phyloP scores from a whole-genome alignment of 2,329 filamentous ascomycete species.

The Fusarium humuli region DNA sequence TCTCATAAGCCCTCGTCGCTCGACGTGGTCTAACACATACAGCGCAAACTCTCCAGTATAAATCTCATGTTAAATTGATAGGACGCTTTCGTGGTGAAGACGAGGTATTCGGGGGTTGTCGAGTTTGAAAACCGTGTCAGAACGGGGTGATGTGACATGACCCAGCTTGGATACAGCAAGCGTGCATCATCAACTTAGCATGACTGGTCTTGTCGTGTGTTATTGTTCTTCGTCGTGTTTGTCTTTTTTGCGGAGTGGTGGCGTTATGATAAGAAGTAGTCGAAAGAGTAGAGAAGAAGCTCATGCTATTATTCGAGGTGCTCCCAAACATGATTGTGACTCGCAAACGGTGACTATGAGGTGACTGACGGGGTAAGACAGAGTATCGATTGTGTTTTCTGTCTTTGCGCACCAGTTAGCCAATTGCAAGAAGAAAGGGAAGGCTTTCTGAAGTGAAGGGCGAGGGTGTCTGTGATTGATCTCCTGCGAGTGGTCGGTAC shows the following conservation, averaged over 20 bases:
- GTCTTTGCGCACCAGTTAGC: neutral
- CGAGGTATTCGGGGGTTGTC: neutral
- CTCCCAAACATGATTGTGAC: neutral
- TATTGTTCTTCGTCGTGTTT: neutral
- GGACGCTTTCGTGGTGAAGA: neutral
- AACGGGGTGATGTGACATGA: neutral
- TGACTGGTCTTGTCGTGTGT: neutral
- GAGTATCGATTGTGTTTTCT: neutral
- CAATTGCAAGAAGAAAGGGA: neutral
- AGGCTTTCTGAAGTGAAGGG: too few species aligned
- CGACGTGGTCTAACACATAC: slow-evolving; percentile 54
- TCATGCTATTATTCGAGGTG: slow-evolving; percentile 11
- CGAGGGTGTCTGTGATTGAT: neutral
- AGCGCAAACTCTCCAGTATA: slow-evolving; percentile 43
- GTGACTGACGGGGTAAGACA: neutral
- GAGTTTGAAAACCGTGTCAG: neutral
- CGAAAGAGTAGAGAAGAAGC: slow-evolving; percentile 20
- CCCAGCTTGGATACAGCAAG: neutral
- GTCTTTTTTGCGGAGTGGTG: neutral
- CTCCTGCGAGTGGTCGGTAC: neutral
- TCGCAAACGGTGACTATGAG: neutral
- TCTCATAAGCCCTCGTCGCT: slow-evolving; percentile 53
- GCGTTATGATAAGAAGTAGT: neutral
- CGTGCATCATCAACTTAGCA: too few species aligned
- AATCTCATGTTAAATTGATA: rapidly evolving